Evolutionary conservation across 495 filamentous ascomycete genomes (phyloP), one percentile per base, ranked within the genome.

Genomic region (Penicillium argentinense): DNA sequence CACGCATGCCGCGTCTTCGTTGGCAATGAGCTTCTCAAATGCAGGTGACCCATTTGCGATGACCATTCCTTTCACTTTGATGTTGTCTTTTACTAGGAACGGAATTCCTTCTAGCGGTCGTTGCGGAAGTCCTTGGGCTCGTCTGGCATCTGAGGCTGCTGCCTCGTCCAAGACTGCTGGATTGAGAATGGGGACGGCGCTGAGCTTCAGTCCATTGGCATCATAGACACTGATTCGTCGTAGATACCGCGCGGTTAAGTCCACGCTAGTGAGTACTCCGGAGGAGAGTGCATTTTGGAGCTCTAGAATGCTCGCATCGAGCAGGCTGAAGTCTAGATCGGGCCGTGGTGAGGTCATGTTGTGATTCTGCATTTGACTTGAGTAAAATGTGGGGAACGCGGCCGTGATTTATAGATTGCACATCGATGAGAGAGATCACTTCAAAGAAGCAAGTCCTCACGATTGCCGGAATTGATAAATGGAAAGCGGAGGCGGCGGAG

Each of bases 81-180:
- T 87, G 58, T 82, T 88, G 64, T 88, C 83, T 67, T 88, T 88
- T 47, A 87, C 76, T 0, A 85, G 61, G 54, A 84, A 82, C 3
- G 85, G 85, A 44, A 89, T 83, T n/a, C 85, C 85, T 56, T 89
- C 84, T 5, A 88, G 66, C 9, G 75, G 74, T 16, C 81, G 69
- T 4, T 42, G 40, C 6, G 61, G 53, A 23, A 54, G 36, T 22
- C 66, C 66, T 0, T 59, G 45, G 19, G 53, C 50, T 8, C 66
- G 54, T 9, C 63, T 48, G 2, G 59, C 61, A 54, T 69, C 66
- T 5, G 66, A 69, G 8, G 57, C 55, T 11, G 58, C 42, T 9
- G 66, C 63, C 37, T 67, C 66, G 4, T 69, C 57, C 19, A 69
- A 51, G 13, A 45, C 62, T 7, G 39, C 45, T 21, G 53, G 53